Percentiles rank a stretch among this genome's conserved stretches.
Conservation (phyloP, 2,329 filamentous ascomycete species). For the Lachnellula occidentalis region DNA sequence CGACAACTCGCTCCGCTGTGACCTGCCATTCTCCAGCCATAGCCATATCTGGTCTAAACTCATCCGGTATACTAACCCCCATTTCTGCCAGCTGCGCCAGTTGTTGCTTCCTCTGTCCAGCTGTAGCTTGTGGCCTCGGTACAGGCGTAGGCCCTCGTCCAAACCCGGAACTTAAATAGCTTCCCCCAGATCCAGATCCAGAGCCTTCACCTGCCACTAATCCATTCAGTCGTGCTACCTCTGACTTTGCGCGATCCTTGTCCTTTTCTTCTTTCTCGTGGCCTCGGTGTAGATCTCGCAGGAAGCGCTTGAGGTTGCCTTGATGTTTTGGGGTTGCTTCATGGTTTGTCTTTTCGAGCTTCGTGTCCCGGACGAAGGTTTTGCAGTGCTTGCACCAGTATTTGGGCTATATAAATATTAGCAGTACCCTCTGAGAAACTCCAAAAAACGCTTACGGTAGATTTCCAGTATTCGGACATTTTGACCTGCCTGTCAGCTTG, state of each 20-base stretch:
- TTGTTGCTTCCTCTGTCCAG: conserved; percentile 73
- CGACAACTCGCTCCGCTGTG: conserved; percentile 36
- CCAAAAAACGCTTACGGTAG: conserved; percentile 51
- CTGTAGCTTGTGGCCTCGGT: conserved; percentile 35
- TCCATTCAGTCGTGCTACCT: conserved; percentile 81
- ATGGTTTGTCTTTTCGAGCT: conserved; percentile 83
- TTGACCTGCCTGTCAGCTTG: conserved; percentile 5
- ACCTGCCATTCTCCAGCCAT: conserved; percentile 86
- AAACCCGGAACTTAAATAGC: conserved; percentile 22
- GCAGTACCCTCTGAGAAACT: neutral
- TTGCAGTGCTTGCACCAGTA: conserved; percentile 99
- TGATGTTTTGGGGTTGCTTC: conserved; percentile 84
- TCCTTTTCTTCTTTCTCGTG: conserved; percentile 79
- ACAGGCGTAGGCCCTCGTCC: conserved; percentile 23
- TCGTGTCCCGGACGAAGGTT: conserved; percentile 84
- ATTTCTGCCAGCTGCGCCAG: conserved; percentile 82
- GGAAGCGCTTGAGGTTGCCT: conserved; percentile 77
- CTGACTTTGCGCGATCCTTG: conserved; percentile 73
- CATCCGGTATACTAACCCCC: conserved; percentile 78
- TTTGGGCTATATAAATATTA: conserved; percentile 52
- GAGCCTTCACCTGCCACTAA: conserved; percentile 46
- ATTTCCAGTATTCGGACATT: conserved; percentile 99
- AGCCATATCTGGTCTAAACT: conserved; percentile 73
- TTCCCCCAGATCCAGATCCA: conserved; percentile 9
- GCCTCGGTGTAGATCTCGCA: conserved; percentile 80